Conservation (phyloP, 2,329 filamentous ascomycete genomes). For the Phaeosphaeria sp. region DNA sequence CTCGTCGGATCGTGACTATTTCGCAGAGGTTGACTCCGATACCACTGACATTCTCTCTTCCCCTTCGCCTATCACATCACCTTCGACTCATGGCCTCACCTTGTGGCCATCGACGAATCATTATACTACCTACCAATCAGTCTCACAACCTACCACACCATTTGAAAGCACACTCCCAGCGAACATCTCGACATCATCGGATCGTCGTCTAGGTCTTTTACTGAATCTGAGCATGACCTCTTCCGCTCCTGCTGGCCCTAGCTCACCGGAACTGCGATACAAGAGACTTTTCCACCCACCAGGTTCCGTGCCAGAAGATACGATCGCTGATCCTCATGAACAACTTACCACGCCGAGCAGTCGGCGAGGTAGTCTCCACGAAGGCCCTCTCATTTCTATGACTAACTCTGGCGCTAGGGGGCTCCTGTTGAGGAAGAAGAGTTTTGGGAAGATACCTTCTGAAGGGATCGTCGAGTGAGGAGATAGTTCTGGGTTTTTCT, state of each 20-base stretch:
- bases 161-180: conserved; percentile 4
- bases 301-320: conserved; percentile 22
- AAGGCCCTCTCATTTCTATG: conserved; percentile 12
- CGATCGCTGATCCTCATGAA: conserved; percentile 12
- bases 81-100: conserved; percentile 23
- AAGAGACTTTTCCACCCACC: conserved; percentile 51
- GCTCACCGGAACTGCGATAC: conserved; percentile 50
- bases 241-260: conserved; percentile 29
- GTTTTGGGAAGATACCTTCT: conserved; percentile 4
- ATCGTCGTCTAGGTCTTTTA: conserved; percentile 26
- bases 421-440: conserved; percentile 38
- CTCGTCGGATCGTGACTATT: conserved; percentile 43
- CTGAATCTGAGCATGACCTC: conserved; percentile 36
- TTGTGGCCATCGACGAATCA: conserved; percentile 32
- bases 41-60: conserved; percentile 41
- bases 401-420: conserved; percentile 42
- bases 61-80: conserved; percentile 38
- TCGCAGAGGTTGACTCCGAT: conserved; percentile 39
- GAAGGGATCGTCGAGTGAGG: background rate
- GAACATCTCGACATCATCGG: conserved; percentile 14
- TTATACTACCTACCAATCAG: conserved; percentile 15
- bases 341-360: conserved; percentile 12
- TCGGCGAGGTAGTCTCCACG: conserved; percentile 26
- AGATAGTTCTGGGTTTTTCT: background rate
- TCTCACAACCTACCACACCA: conserved; percentile 33